Percentiles rank a stretch among this genome's conserved stretches.
Evolutionary conservation across 1,139 yeast genomes (phyloP).

Genomic region (Meyerozyma athensensis): DNA sequence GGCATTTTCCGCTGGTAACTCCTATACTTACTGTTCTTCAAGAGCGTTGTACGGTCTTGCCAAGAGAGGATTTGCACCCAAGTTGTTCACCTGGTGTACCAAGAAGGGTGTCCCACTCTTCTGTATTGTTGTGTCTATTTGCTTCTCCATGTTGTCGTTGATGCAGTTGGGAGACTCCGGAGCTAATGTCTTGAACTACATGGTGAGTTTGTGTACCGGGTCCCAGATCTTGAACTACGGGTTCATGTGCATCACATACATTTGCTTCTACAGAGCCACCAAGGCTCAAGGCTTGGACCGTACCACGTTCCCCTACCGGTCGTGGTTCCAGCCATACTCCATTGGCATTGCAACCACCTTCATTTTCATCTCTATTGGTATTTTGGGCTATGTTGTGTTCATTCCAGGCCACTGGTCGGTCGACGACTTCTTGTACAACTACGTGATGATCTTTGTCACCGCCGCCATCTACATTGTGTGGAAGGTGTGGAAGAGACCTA

Average conservation of each 20-base stretch:
- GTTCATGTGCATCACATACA: constrained; percentile 57
- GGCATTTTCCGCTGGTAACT: constrained; percentile 43
- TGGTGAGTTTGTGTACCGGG: constrained; percentile 73
- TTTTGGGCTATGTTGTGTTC: constrained; percentile 37
- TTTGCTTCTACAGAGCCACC: constrained; percentile 57
- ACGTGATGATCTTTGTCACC: constrained; percentile 36
- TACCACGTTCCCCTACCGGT: constrained; percentile 22
- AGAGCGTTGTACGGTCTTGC: constrained; percentile 40
- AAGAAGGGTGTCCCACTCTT: constrained; percentile 18
- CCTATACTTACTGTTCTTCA: constrained; percentile 41
- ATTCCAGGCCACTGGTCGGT: constrained; percentile 30
- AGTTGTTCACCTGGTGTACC: constrained; percentile 27
- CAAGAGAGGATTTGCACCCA: constrained; percentile 37
- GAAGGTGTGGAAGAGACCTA: constrained; percentile 31
- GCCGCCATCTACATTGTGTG: constrained; percentile 27
- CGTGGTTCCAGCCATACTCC: constrained; percentile 33
- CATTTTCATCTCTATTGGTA: constrained; percentile 32
- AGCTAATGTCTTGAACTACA: constrained; percentile 66
- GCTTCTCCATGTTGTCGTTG: constrained; percentile 36
- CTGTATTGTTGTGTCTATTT: constrained; percentile 24
- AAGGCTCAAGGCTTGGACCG: constrained; percentile 36
- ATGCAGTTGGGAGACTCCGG: constrained; percentile 59
- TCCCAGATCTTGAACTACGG: constrained; percentile 72
- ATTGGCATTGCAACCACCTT: constrained; percentile 25
- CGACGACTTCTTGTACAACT: constrained; percentile 38